Evolutionary conservation across 441 rosid genomes (phyloP), one percentile per base, ranked within the genome.

Genomic region (Arabidopsis lyrata): DNA sequence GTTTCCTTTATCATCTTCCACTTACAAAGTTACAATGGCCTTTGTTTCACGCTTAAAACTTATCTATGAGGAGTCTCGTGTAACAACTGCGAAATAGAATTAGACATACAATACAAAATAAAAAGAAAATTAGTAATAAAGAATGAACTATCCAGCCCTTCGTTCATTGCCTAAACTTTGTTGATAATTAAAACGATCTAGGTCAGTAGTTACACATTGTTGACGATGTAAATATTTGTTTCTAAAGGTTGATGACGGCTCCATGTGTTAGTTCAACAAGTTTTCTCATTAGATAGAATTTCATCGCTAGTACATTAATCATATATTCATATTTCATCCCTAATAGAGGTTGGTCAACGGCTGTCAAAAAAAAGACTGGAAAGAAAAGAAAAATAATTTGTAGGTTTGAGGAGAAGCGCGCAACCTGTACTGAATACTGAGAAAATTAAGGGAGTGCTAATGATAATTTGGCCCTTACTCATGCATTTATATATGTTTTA

Each of bases 11-110:
- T 57, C 39, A 14, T 57, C 39, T 12, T 74, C 72, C 72, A 55
- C 66, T 73, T 57, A 24, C 59, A 58, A 16, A 49, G 66, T 73
- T 57, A 24, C 59, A 58, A 16, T 58, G 66, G 77, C 32, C 42
- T 48, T 18, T 58, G 20, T 58, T 39, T 57, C 66, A 65, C 60
- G 59, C 27, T 7, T 15, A 15, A 14, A 31, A 22, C 42, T 61
- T 53, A 10, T 9, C 3, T 38, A 14, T 31, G 34, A 16, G 12
- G 11, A 62, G 35, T 72, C 62, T 52, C 44, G 10, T 52, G 3
- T 35, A n/a, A 24, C 61, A 36, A 53, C 50, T 31, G 34, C 34
- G 2, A 29, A 2, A 52, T 9, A 13, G 35, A 44, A 16, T 34
- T 11, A 18, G 15, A n/a, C 41, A 27, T 49, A 36, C 58, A 27